phyloP scores from a whole-genome alignment of 2,329 filamentous ascomycete genomes.

The Pestalotiopsis sp. region DNA sequence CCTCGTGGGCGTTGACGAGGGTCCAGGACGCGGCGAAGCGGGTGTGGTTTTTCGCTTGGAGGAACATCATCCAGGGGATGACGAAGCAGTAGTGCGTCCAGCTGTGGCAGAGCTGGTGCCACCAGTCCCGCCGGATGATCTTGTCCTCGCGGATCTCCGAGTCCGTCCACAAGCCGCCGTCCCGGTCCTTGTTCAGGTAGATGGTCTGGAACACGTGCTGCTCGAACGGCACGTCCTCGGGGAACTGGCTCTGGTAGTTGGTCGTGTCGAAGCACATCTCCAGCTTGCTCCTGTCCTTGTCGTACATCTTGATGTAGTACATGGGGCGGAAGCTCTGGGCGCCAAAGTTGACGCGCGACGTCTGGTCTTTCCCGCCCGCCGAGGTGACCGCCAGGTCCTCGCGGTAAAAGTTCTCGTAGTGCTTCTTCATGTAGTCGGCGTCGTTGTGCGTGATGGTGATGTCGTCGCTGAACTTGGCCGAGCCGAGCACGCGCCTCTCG shows the following conservation, averaged over 20 bases:
- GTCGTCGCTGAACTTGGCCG: constrained; percentile 70
- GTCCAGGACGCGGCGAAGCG: constrained; percentile 68
- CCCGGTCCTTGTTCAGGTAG: constrained; percentile 59
- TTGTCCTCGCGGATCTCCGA: constrained; percentile 55
- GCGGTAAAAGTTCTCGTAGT: constrained; percentile 67
- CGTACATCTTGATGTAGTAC: constrained; percentile 60
- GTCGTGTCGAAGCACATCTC: constrained; percentile 60
- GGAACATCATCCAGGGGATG: constrained; percentile 67
- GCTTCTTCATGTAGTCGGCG: constrained; percentile 63
- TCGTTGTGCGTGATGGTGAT: constrained; percentile 73
- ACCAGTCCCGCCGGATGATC: constrained; percentile 62
- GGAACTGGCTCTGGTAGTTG: constrained; percentile 62
- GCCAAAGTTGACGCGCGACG: constrained; percentile 40
- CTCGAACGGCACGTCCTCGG: constrained; percentile 45
- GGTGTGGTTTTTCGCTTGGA: constrained; percentile 63
- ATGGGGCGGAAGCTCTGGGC: constrained; percentile 50
- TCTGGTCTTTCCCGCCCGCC: constrained; percentile 38
- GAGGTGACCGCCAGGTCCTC: constrained; percentile 41
- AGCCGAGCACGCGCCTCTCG: constrained; percentile 70
- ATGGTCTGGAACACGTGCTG: constrained; percentile 48
- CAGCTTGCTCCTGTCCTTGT: constrained; percentile 51
- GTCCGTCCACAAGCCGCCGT: constrained; percentile 55
- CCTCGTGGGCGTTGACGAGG: constrained; percentile 68
- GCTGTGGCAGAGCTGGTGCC: constrained; percentile 63
- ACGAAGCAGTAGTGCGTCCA: constrained; percentile 62